Conservation (phyloP, 2,329 filamentous ascomycete species). For the Torrubiella hemipterigena region DNA sequence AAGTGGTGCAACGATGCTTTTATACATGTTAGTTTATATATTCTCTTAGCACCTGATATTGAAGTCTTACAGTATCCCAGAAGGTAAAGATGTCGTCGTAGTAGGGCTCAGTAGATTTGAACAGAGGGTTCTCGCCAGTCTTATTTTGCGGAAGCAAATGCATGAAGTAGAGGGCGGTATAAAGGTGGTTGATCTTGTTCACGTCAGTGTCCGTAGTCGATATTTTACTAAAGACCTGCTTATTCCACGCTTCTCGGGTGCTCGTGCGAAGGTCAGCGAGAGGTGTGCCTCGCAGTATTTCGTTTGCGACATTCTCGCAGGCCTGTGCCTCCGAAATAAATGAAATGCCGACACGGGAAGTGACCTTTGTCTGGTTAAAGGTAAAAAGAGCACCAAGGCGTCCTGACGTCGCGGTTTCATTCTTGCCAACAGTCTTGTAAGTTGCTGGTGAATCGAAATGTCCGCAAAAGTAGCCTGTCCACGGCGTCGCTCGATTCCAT, state of each 20-base stretch:
- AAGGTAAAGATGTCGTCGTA: constrained; percentile 62
- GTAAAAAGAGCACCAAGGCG: constrained; percentile 40
- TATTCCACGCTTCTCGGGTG: constrained; percentile 45
- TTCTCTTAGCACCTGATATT: neutral
- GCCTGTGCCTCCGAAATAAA: constrained; percentile 53
- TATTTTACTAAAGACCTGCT: constrained; percentile 49
- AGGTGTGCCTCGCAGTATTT: constrained; percentile 36
- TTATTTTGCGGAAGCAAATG: constrained; percentile 57
- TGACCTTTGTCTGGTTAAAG: constrained; percentile 33
- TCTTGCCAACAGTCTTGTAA: constrained; percentile 31
- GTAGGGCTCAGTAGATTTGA: constrained; percentile 53
- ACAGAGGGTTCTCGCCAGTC: constrained; percentile 58
- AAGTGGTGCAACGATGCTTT: constrained; percentile 49
- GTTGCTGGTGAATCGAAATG: constrained; percentile 37
- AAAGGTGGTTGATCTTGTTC: constrained; percentile 47
- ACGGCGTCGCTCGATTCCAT: constrained; percentile 52
- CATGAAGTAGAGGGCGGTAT: constrained; percentile 60
- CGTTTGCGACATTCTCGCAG: constrained; percentile 42
- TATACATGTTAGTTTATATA: constrained; percentile 10
- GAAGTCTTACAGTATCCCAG: constrained; percentile 39
- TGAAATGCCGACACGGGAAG: constrained; percentile 53
- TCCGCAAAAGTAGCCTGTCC: constrained; percentile 53
- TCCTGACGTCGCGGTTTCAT: constrained; percentile 15
- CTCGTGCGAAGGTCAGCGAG: constrained; percentile 31
- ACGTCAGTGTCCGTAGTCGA: constrained; percentile 43